Base-by-base conservation (phyloP, 176 grass and related monocot species). In the Lolium multiflorum region DNA sequence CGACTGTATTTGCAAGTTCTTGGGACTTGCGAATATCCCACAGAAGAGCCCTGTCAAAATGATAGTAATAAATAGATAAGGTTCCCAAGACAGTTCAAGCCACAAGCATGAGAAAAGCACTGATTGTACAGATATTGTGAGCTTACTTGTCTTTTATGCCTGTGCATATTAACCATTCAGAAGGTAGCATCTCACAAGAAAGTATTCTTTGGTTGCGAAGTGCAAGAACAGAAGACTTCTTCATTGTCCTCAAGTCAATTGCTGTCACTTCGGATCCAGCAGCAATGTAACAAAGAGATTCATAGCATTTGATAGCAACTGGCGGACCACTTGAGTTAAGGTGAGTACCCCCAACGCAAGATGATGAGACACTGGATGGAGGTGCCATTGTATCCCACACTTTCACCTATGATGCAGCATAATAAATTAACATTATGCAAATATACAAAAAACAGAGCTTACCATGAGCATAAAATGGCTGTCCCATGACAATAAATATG, bases 21-120 rank as follows among this genome's bases (percentile, higher is more conserved):
- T 91, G 89, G 31, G 69, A 87, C 89, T 94, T 95, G 21, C 93
- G 88, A 66, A 95, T 95, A 82, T 98, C 96, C 93, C 96, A 95
- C 41, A 94, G 70, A 77, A 98, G 89, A 85, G 90, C 89, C 93
- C 96, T 95, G 83, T 5, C 60, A 70, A 54, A 70, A n/a, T 59
- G 86, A 84, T 17, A 79, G 71, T 28, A 35, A 81, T 69, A 50
- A 35, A 55, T 8, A 78, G 60, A 52, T 83, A 71, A 77, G 7
- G 15, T 80, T 82, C 14, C 20, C 17, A 3, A 51, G 16, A 35
- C 58, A 83, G 41, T 35, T 0, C 2, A 87, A 55, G 22, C 47
- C 62, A 62, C 39, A 77, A 67, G 72, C 15, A 77, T n/a, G 47
- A 47, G 24, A 67, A 71, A 87, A 51, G 7, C 41, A 68, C 61